Conservation (phyloP, 2,329 filamentous ascomycete genomes). For the Paraconiothyrium sp. region DNA sequence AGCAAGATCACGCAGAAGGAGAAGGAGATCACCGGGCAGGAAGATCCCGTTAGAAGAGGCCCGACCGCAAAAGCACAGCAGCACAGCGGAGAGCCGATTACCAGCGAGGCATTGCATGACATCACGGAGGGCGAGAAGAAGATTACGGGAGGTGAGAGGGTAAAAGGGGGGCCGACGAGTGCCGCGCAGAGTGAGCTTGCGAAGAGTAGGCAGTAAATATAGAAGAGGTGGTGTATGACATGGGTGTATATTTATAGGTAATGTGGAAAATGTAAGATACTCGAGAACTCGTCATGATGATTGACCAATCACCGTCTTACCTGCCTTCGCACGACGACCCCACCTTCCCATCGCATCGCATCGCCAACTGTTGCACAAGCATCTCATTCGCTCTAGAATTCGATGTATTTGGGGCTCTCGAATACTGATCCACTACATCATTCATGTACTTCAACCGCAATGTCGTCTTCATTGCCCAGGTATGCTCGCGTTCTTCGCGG, state of each 20-base stretch:
- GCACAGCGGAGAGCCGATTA: constrained; percentile 41
- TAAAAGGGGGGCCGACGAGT: constrained; percentile 42
- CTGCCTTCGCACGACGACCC: no score
- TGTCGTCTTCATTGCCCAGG: no score
- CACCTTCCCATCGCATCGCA: no score
- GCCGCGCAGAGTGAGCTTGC: constrained; percentile 45
- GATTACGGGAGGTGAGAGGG: constrained; percentile 42
- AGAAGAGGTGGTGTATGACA: not conserved
- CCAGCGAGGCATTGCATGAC: constrained; percentile 41
- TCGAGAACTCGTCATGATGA: no score
- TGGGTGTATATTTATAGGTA: not conserved
- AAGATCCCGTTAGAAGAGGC: constrained; percentile 30
- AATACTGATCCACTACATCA: no score
- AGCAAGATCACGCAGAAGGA: constrained; percentile 43
- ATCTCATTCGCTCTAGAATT: no score
- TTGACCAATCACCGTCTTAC: no score
- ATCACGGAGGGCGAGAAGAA: constrained; percentile 48
- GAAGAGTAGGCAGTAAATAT: constrained; percentile 32
- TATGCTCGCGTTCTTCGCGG: no score
- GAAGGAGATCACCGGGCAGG: constrained; percentile 37
- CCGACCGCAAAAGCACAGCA: constrained; percentile 44
- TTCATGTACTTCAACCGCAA: no score
- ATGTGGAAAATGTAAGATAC: not conserved
- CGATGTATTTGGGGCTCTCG: no score
- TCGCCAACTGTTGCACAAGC: no score